phyloP scores from a whole-genome alignment of 208 protist genomes.

The Wallacemonas collosoma region DNA sequence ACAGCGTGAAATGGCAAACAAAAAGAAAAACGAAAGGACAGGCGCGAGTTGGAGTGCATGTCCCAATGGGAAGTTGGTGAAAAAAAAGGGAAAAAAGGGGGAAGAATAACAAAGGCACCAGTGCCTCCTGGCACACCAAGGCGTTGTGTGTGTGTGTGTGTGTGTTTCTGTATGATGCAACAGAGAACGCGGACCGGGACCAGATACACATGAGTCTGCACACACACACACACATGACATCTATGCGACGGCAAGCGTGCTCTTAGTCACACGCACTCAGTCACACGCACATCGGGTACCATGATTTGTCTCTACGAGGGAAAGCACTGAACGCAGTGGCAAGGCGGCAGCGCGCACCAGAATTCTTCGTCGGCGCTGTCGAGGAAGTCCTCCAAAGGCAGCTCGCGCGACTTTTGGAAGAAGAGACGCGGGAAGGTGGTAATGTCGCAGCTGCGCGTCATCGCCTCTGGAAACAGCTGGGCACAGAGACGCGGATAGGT shows the following conservation, averaged over 20 bases:
- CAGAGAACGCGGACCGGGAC: no score
- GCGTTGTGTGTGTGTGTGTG: no score
- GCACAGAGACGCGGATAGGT: conserved; percentile 7
- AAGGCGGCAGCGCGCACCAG: conserved; percentile 41
- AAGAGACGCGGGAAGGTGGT: conserved; percentile 44
- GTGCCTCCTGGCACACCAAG: no score
- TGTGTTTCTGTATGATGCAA: no score
- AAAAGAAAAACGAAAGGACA: conserved; percentile 6
- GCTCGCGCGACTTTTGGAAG: conserved; percentile 30
- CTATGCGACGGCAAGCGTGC: no score
- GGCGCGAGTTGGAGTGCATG: not conserved
- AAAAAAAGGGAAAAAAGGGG: not conserved
- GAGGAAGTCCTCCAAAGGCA: conserved; percentile 28
- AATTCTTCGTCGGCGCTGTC: conserved; percentile 25
- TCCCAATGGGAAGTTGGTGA: not conserved
- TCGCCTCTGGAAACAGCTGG: not conserved
- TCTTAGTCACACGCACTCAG: no score
- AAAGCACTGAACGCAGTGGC: conserved; percentile 46
- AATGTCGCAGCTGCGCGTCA: conserved; percentile 28
- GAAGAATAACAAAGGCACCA: conserved; percentile 19
- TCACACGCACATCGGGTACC: no score
- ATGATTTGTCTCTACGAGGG: not conserved
- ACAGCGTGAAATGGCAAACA: not conserved
- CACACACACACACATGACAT: no score
- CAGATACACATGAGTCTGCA: no score